These are phyloP conservation scores for Suillus luteus DNA, from an alignment of 768 basidiomycete species.

Conservation along the genomic window DNA sequence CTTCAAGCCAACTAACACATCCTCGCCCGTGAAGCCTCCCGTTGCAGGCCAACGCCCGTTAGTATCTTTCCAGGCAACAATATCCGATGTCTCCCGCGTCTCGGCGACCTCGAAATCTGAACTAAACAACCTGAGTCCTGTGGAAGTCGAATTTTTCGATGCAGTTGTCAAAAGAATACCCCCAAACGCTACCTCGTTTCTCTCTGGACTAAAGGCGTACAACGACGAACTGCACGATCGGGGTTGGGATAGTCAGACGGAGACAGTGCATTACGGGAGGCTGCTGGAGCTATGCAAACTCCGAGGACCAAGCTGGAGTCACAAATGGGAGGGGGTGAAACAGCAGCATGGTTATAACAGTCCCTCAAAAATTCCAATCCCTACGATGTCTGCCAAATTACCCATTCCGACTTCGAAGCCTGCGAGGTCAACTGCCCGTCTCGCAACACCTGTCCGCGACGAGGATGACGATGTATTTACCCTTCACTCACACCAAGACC, in stretches of 20 bases:
- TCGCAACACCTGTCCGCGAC: constrained; percentile 32
- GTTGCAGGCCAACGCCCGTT: constrained; percentile 19
- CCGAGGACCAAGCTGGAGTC: constrained; percentile 78
- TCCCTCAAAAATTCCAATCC: constrained; percentile 18
- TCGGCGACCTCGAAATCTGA: constrained; percentile 48
- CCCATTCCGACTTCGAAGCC: constrained; percentile 20
- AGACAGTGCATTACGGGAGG: constrained; percentile 81
- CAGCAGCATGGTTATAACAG: constrained; percentile 46
- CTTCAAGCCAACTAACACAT: constrained; percentile 50
- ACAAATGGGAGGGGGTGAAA: constrained; percentile 79
- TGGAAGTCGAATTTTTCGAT: constrained; percentile 74
- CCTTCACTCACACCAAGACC: constrained; percentile 45
- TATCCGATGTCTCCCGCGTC: constrained; percentile 42
- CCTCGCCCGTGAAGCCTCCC: constrained; percentile 44
- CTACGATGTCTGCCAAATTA: constrained; percentile 20
- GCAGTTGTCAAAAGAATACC: constrained; percentile 72
- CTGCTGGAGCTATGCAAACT: constrained; percentile 81
- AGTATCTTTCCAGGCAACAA: constrained; percentile 13
- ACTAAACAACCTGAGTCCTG: constrained; percentile 48
- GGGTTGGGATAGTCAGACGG: constrained; percentile 72
- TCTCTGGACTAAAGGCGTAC: constrained; percentile 84
- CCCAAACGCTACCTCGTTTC: constrained; percentile 69
- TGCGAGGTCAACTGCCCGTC: constrained; percentile 27
- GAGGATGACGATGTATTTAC: constrained; percentile 45
- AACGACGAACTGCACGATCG: constrained; percentile 74